A percentile compares a stretch with the other conserved stretches of the same genome.
Conservation (phyloP, 306 rosid species). For the Glycine latifolia region DNA sequence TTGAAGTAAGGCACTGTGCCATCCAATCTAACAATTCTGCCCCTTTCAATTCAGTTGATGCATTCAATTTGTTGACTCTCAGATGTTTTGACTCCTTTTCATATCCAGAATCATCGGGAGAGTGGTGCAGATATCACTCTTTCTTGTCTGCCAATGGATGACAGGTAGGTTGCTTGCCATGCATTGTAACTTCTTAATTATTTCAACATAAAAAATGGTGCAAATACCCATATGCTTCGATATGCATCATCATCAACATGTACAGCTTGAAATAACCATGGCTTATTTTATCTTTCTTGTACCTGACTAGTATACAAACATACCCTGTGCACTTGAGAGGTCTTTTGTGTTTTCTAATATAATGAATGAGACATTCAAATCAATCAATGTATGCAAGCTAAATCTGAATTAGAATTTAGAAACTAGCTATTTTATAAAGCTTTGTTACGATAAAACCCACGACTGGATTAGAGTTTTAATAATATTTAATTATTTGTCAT, state of each 20-base stretch:
- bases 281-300: too few relatives aligned
- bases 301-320: not conserved
- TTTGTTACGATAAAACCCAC: not conserved
- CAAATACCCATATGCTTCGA: not conserved
- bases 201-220: not conserved
- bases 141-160: conserved; percentile 91
- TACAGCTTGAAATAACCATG: not conserved
- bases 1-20: conserved; percentile 65
- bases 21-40: conserved; percentile 29
- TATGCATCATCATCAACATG: not conserved
- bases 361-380: not conserved
- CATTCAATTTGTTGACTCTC: conserved; percentile 33
- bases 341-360: not conserved
- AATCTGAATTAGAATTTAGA: not conserved
- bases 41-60: conserved; percentile 13
- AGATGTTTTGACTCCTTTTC: conserved; percentile 40
- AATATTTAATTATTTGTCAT: not conserved
- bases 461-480: too few relatives aligned
- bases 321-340: not conserved
- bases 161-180: conserved; percentile 60
- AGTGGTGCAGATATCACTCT: conserved; percentile 94
- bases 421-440: not conserved
- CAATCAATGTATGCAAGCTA: not conserved
- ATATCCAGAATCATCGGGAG: conserved; percentile 77
- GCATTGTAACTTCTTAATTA: not conserved